Percentiles rank a stretch among this genome's conserved stretches.
phyloP scores from a whole-genome alignment of 306 rosid genomes.

The Glycine soja region DNA sequence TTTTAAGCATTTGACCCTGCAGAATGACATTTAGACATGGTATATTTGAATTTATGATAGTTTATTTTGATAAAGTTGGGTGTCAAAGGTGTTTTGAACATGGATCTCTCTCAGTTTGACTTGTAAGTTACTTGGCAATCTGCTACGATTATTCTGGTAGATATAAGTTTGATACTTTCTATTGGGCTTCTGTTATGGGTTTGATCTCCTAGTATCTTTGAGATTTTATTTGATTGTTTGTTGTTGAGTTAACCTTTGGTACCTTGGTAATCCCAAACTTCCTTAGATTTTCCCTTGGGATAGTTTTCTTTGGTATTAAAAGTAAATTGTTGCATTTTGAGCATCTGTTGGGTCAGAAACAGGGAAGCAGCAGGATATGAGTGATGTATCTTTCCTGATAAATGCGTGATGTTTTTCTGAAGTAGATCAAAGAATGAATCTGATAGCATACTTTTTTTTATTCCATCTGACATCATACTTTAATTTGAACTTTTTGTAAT shows the following conservation, averaged over 20 bases:
- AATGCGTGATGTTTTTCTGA: too few relatives aligned
- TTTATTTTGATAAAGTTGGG: too few relatives aligned
- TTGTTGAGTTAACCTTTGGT: slow-evolving; percentile 26
- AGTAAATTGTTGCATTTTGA: slow-evolving; percentile 40
- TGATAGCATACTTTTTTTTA: too few relatives aligned
- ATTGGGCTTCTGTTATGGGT: slow-evolving; percentile 28
- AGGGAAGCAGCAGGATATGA: slow-evolving; percentile 20
- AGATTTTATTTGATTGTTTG: slow-evolving; percentile 29
- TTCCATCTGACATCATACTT: neutral
- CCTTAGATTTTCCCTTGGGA: neutral
- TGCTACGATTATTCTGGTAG: slow-evolving; percentile 37
- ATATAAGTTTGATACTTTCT: slow-evolving; percentile 37
- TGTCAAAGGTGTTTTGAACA: slow-evolving; percentile 32
- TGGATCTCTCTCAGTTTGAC: slow-evolving; percentile 50
- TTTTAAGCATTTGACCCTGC: slow-evolving; percentile 18
- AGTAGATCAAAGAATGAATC: too few relatives aligned
- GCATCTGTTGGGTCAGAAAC: slow-evolving; percentile 32
- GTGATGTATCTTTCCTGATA: too few relatives aligned
- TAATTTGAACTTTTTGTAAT: neutral
- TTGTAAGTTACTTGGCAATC: slow-evolving; percentile 35
- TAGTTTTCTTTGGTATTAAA: slow-evolving; percentile 16
- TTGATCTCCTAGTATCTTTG: slow-evolving; percentile 9
- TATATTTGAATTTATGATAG: slow-evolving; percentile 16
- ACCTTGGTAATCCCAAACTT: slow-evolving; percentile 16
- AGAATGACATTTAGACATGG: slow-evolving; percentile 30